phyloP scores from a whole-genome alignment of 2,329 filamentous ascomycete species.

The Fusarium sp. region DNA sequence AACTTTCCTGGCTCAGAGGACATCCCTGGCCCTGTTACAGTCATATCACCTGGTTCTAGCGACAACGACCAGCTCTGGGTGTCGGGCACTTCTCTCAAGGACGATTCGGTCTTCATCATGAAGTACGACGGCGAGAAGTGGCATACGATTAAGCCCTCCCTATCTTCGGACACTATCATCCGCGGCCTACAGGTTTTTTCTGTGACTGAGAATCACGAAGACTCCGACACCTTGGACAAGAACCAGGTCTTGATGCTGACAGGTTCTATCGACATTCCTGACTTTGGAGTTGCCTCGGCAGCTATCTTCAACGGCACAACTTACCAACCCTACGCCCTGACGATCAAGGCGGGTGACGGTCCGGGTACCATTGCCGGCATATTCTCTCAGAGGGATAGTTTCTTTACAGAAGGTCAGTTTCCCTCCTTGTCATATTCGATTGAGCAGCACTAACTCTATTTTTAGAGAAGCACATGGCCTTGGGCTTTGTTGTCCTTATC shows the following conservation, averaged over 20 bases:
- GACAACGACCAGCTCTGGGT: conserved; percentile 84
- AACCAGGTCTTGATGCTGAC: conserved; percentile 83
- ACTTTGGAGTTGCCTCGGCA: conserved; percentile 85
- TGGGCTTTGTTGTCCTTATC: conserved; percentile 85
- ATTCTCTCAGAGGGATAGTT: conserved; percentile 84
- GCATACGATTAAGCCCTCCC: conserved; percentile 71
- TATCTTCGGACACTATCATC: conserved; percentile 76
- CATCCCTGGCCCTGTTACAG: conserved; percentile 84
- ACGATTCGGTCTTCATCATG: conserved; percentile 80
- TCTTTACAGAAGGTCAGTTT: conserved; percentile 77
- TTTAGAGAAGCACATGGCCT: conserved; percentile 68
- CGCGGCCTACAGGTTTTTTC: conserved; percentile 85
- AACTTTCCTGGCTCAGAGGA: conserved; percentile 70
- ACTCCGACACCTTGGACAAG: conserved; percentile 72
- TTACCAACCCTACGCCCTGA: conserved; percentile 84
- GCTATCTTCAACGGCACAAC: conserved; percentile 87
- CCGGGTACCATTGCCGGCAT: conserved; percentile 82
- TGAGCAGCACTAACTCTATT: conserved; percentile 28
- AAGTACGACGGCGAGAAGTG: conserved; percentile 83
- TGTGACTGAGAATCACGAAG: conserved; percentile 75
- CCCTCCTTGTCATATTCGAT: not conserved
- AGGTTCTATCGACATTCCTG: conserved; percentile 81
- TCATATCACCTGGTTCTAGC: conserved; percentile 78
- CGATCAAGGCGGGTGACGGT: conserved; percentile 73
- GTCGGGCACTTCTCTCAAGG: conserved; percentile 73